A percentile compares a stretch with the other conserved stretches of the same genome.
These are phyloP conservation scores for Oehlia diaphana DNA, from an alignment of 192 early-diverging fungal genomes.

Conservation along the genomic window DNA sequence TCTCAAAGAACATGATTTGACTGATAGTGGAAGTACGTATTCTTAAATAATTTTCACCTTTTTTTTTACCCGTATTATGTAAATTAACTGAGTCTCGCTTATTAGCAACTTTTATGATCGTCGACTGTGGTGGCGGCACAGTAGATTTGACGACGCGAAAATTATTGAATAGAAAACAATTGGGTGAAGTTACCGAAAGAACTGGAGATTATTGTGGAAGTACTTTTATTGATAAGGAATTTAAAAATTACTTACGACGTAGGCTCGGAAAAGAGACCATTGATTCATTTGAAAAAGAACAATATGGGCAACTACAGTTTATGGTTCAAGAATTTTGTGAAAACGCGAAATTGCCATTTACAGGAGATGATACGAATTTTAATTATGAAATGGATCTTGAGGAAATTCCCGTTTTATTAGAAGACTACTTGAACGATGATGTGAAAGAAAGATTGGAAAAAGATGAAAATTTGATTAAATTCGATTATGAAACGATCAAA, in stretches of 20 bases:
- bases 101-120: slow-evolving; percentile 52
- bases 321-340: not conserved
- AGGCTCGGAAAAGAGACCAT: not conserved
- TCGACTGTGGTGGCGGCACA: slow-evolving; percentile 58
- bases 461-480: not conserved
- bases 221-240: not conserved
- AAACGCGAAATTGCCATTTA: not conserved
- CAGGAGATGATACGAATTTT: not conserved
- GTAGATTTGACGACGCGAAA: slow-evolving; percentile 12
- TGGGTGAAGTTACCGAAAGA: not conserved
- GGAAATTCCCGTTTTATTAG: not conserved
- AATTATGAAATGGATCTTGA: not conserved
- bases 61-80: not conserved
- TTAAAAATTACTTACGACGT: not conserved
- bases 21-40: not conserved
- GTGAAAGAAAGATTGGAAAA: not conserved
- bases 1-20: not conserved
- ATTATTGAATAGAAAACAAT: not conserved
- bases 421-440: not conserved
- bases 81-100: not conserved
- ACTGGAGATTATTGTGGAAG: not conserved
- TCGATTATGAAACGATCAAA: not conserved
- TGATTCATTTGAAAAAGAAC: not conserved
- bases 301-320: not conserved
- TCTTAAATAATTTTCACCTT: no score